Percentiles rank a stretch among this genome's conserved stretches.
Conservation (phyloP, 169 alveolate genomes). For the Eimeria necatrix region DNA sequence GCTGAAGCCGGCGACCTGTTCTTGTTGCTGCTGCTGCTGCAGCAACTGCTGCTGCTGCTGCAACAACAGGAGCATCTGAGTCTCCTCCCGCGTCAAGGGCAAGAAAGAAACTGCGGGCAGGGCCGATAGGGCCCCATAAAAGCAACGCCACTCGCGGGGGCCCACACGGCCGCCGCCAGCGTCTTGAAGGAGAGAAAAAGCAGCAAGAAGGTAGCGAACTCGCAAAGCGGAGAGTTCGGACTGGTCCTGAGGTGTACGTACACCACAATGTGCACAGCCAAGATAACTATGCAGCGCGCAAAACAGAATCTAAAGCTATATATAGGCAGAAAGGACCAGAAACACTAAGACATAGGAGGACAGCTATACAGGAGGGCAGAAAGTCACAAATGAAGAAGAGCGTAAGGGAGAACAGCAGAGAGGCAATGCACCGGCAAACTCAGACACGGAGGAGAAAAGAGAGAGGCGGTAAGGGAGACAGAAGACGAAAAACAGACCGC, state of each 20-base stretch:
- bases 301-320: too few relatives aligned
- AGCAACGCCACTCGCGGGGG: not conserved
- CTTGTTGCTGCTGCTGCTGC: slow-evolving; percentile 2
- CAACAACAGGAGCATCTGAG: not conserved
- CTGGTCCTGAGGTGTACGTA: not conserved
- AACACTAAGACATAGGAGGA: too few relatives aligned
- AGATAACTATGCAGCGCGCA: too few relatives aligned
- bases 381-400: too few relatives aligned
- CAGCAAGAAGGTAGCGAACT: not conserved
- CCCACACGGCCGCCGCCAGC: not conserved
- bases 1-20: not conserved
- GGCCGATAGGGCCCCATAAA: not conserved
- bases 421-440: too few relatives aligned
- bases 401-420: too few relatives aligned
- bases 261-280: too few relatives aligned
- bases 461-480: too few relatives aligned
- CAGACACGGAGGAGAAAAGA: too few relatives aligned
- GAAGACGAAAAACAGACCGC: too few relatives aligned
- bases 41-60: not conserved
- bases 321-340: too few relatives aligned
- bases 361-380: too few relatives aligned
- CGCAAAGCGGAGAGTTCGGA: not conserved
- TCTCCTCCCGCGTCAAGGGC: not conserved
- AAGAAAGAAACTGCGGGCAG: not conserved
- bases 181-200: not conserved